Conservation (phyloP, 1,139 yeast genomes). For the Scheffersomyces titani region DNA sequence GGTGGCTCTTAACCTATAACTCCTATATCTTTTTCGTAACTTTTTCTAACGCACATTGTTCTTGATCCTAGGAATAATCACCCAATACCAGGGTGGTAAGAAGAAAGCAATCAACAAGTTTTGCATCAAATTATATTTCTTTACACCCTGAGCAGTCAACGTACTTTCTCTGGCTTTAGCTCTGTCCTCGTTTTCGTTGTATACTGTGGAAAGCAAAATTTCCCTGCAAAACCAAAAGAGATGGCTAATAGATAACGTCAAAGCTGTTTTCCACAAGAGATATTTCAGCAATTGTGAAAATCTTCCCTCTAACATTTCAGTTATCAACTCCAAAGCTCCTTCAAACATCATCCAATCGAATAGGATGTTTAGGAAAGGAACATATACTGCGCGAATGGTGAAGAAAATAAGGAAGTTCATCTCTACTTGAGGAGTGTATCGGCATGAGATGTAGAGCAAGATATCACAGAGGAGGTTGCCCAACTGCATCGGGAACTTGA, state of each 20-base stretch:
- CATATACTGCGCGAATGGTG: constrained; percentile 22
- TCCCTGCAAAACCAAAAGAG: constrained; percentile 41
- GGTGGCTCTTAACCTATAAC: background rate
- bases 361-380: constrained; percentile 26
- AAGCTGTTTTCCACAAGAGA: constrained; percentile 19
- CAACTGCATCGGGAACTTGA: constrained; percentile 14
- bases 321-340: background rate
- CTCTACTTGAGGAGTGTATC: constrained; percentile 25
- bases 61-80: constrained; percentile 13
- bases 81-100: constrained; percentile 46
- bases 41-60: background rate
- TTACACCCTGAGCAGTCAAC: constrained; percentile 12
- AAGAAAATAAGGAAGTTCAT: constrained; percentile 30
- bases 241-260: constrained; percentile 31
- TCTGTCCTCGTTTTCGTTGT: constrained; percentile 21
- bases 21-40: background rate
- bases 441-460: constrained; percentile 32
- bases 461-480: constrained; percentile 29
- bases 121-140: constrained; percentile 13
- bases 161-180: constrained; percentile 13
- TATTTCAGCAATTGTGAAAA: background rate
- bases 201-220: constrained; percentile 20
- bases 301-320: background rate
- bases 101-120: constrained; percentile 16
- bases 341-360: constrained; percentile 10